A percentile compares a stretch with the other conserved stretches of the same genome.
Evolutionary conservation across 1,284 basidiomycete genomes (phyloP).

Genomic region (Cutaneotrichosporon cavernicola): DNA sequence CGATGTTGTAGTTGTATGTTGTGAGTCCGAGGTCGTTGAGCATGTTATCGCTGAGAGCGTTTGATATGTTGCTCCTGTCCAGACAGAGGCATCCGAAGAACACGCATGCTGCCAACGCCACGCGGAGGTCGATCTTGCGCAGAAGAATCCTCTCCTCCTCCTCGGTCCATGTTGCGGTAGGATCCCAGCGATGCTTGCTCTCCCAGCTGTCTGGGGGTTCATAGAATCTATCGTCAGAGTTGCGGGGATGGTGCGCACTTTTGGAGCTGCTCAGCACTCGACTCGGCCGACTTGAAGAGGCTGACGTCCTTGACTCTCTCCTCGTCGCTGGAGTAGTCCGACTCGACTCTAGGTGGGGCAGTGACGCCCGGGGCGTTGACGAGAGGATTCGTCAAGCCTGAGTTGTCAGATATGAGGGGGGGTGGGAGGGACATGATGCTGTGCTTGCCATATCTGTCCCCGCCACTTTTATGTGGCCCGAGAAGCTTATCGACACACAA

Average conservation of each 20-base stretch:
- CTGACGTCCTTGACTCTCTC: background rate
- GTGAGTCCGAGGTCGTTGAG: slow-evolving; percentile 48
- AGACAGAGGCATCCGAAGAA: slow-evolving; percentile 46
- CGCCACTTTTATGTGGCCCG: background rate
- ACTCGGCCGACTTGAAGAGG: background rate
- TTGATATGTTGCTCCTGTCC: slow-evolving; percentile 42
- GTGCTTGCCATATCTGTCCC: background rate
- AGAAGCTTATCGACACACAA: background rate
- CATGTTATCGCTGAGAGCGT: slow-evolving; percentile 51
- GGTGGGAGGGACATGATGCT: slow-evolving; percentile 1
- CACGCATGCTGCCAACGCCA: slow-evolving; percentile 37
- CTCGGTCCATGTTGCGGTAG: slow-evolving; percentile 46
- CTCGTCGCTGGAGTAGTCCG: slow-evolving; percentile 3
- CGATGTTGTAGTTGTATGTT: slow-evolving; percentile 50
- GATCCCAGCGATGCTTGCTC: slow-evolving; percentile 50
- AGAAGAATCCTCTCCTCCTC: slow-evolving; percentile 44
- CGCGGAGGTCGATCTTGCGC: slow-evolving; percentile 38
- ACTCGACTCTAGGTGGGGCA: background rate
- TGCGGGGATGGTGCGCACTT: background rate
- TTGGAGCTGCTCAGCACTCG: slow-evolving; percentile 4
- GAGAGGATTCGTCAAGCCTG: background rate
- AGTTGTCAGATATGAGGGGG: background rate
- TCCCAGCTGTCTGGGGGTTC: slow-evolving; percentile 45
- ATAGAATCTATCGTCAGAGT: slow-evolving; percentile 25
- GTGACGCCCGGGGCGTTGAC: background rate